Conservation (phyloP, 352 stramenopile species). For the Phytophthora capsici region DNA sequence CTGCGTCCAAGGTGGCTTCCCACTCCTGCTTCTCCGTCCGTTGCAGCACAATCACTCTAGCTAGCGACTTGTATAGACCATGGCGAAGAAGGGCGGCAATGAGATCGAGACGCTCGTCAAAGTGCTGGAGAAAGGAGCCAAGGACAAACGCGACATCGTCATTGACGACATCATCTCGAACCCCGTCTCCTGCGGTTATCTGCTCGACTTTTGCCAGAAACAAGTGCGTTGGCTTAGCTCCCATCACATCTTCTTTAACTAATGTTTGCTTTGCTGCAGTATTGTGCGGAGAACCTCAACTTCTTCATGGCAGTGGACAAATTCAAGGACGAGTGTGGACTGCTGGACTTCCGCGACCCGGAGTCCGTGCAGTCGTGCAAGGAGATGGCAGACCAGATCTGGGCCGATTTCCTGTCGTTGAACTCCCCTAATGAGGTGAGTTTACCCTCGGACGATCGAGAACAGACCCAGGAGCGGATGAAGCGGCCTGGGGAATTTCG, state of each 20-base stretch:
- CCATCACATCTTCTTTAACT: neutral
- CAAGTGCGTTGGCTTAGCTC: slow-evolving; percentile 52
- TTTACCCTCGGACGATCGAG: slow-evolving; percentile 77
- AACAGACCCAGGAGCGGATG: slow-evolving; percentile 84
- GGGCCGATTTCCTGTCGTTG: slow-evolving; percentile 81
- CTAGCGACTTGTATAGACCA: slow-evolving; percentile 22
- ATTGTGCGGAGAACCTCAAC: slow-evolving; percentile 86
- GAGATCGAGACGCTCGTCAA: slow-evolving; percentile 72
- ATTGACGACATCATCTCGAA: slow-evolving; percentile 90
- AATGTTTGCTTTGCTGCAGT: slow-evolving; percentile 35
- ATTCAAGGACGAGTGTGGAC: slow-evolving; percentile 82
- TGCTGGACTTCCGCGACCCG: slow-evolving; percentile 82
- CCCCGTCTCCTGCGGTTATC: slow-evolving; percentile 82
- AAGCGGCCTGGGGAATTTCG: slow-evolving; percentile 79
- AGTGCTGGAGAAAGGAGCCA: slow-evolving; percentile 69
- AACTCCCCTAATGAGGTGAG: slow-evolving; percentile 88
- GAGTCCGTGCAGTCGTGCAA: slow-evolving; percentile 83
- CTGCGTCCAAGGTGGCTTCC: slow-evolving; percentile 7
- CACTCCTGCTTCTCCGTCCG: slow-evolving; percentile 38
- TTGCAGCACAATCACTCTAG: slow-evolving; percentile 8
- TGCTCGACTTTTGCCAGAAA: slow-evolving; percentile 90
- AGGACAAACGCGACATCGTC: slow-evolving; percentile 81
- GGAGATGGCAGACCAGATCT: slow-evolving; percentile 86
- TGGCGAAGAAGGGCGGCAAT: slow-evolving; percentile 76
- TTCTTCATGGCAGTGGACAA: slow-evolving; percentile 91